Base-by-base conservation (phyloP, 768 basidiomycete genomes). In the Xerocomellus dryophilus region DNA sequence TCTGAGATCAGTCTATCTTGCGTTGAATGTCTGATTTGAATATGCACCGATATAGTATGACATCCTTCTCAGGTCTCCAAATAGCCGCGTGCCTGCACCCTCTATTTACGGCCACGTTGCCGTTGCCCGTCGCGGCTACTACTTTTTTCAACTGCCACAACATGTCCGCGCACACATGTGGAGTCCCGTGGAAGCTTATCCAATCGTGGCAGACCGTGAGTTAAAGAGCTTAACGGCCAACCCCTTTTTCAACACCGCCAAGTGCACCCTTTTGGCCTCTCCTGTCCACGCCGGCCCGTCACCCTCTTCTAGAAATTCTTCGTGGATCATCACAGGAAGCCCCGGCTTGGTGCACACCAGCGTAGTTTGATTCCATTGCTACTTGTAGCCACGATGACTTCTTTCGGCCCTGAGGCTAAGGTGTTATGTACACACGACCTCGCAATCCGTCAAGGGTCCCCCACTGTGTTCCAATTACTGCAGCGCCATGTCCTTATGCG, bases 1-100 rank as follows among this genome's bases (percentile, higher is more conserved):
- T 66, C 65, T 66, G 67, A 76, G 74, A 78, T 78, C 64, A 60
- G 60, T 49, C 34, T 29, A 78, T 80, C 77, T 76, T 62, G 73
- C 65, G 64, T 72, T 75, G 71, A 65, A 60, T 42, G 63, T 63
- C 58, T 64, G 67, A 68, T 77, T 79, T 73, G 70, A 66, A 62
- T 67, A 69, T 59, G 32, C 52, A 61, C 69, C 63, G 66, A 73
- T 66, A 50, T 51, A 32, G 53, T 4, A 63, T 67, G 63, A 58
- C 63, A 69, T 50, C 54, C 57, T 61, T 65, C 58, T 74, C 67
- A 25, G 23, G 70, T 73, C 70, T 77, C 72, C 74, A 74, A 73
- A 73, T 73, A 74, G 71, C 79, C 81, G 79, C 79, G 79, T 81
- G 78, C 81, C 80, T 81, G 76, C 76, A 49, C 57, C 52, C 60